Evolutionary conservation across 202 grass and related monocot genomes (phyloP).

Genomic region (Dendrocalamus latiflorus): DNA sequence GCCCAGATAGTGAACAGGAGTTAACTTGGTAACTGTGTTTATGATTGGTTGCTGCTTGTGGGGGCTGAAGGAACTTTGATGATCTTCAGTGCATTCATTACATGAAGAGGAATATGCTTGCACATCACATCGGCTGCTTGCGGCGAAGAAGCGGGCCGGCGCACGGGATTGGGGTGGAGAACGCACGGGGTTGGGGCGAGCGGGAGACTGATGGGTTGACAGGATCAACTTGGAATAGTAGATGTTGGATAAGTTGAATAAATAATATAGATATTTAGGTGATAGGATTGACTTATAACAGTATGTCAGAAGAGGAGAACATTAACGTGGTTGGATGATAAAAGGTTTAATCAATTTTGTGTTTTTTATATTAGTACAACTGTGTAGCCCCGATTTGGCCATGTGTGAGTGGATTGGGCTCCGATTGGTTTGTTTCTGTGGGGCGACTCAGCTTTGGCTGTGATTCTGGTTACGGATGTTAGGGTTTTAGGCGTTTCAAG

Average conservation of each 20-base stretch:
- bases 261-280: too few relatives aligned
- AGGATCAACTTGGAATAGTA: too few relatives aligned
- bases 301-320: too few relatives aligned
- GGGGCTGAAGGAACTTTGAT: slow-evolving; percentile 23
- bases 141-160: too few relatives aligned
- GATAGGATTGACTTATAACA: too few relatives aligned
- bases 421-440: not conserved
- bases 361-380: not conserved
- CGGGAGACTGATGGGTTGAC: too few relatives aligned
- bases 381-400: not conserved
- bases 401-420: not conserved
- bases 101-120: slow-evolving; percentile 23
- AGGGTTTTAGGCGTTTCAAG: not conserved
- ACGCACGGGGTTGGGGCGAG: too few relatives aligned
- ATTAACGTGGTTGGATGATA: not conserved
- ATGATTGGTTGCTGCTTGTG: slow-evolving; percentile 23
- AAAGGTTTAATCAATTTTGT: not conserved
- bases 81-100: slow-evolving; percentile 21
- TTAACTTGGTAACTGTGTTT: slow-evolving; percentile 48
- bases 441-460: not conserved
- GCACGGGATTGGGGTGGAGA: too few relatives aligned
- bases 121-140: slow-evolving; percentile 6
- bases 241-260: too few relatives aligned
- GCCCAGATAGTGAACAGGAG: slow-evolving; percentile 51
- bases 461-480: not conserved